Base-by-base conservation (phyloP, 2,329 filamentous ascomycete species). In the Drechslerella dactyloides region DNA sequence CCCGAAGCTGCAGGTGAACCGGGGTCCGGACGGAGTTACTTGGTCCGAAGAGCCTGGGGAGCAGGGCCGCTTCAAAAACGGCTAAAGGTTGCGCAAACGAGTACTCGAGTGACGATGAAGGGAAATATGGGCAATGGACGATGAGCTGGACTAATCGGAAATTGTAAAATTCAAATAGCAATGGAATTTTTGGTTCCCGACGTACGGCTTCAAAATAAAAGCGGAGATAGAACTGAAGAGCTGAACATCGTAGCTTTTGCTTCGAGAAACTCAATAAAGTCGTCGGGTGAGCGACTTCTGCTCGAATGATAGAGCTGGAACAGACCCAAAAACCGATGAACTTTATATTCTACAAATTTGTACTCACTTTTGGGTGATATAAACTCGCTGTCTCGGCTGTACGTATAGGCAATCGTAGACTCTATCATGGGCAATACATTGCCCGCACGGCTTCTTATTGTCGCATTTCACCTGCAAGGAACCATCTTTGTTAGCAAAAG, bases 321-420 rank as follows among this genome's bases (percentile, higher is more conserved):
- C 2, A 13, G 13, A 42, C n/a, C 13, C 4, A 4, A 42, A 15
- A 42, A 15, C 37, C 11, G n/a, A 42, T 3, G n/a, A 15, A 5
- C 37, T 6, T 37, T 37, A 7, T 37, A 13, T 7, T 7, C 13
- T 7, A 7, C 13, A 37, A 37, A 17, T 15, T 42, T 15, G n/a
- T 24, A 70, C 66, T 64, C 51, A 70, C 66, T 70, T 70, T 64
- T 70, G 66, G 23, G 66, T 70, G 37, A 70, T 70, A 70, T 70
- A 70, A 60, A 70, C 66, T 44, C 66, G 44, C 48, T 70, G 66
- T 21, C 66, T 59, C 50, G 66, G 66, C 51, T 70, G 66, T 30
- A 70, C 66, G 50, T 70, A 70, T 55, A 70, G 37, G 40, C 66
- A 70, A 33, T 70, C 66, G 55, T 70, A 70, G 15, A 70, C 59